phyloP scores from a whole-genome alignment of 139 green algal species.

The Diplosphaera chodatii region DNA sequence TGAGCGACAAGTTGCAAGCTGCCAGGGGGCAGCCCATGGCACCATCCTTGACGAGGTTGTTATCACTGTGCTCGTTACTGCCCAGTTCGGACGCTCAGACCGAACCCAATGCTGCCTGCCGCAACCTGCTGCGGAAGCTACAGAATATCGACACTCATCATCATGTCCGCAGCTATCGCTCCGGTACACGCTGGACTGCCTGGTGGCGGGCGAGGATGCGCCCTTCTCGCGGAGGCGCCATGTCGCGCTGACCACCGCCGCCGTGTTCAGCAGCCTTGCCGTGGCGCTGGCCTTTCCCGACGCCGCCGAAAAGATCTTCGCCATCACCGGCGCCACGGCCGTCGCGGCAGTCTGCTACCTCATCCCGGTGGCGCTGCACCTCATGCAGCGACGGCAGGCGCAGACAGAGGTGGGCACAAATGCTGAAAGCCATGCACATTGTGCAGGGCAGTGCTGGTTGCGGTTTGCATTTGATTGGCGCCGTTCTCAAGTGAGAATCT shows the following conservation, averaged over 20 bases:
- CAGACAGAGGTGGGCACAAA: not conserved
- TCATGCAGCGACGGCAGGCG: conserved; percentile 13
- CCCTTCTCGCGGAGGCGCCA: conserved; percentile 34
- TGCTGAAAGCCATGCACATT: not conserved
- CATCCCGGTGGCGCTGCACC: conserved; percentile 37
- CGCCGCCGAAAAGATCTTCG: conserved; percentile 40
- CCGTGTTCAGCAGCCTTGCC: conserved; percentile 16
- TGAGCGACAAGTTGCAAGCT: too few relatives aligned
- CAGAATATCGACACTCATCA: too few relatives aligned
- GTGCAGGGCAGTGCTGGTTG: too few relatives aligned
- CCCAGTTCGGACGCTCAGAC: too few relatives aligned
- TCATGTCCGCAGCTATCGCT: conserved; percentile 52
- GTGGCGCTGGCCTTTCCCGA: conserved; percentile 43
- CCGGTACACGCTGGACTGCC: conserved; percentile 42
- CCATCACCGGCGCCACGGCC: conserved; percentile 41
- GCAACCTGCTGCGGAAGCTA: not conserved
- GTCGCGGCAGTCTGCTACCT: conserved; percentile 43
- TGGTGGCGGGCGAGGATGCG: conserved; percentile 47
- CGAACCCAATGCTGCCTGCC: too few relatives aligned
- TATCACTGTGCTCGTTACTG: too few relatives aligned
- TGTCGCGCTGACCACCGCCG: conserved; percentile 31
- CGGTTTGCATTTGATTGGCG: too few relatives aligned
- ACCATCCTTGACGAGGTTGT: too few relatives aligned
- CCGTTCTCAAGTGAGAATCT: too few relatives aligned
- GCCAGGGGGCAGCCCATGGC: too few relatives aligned